Percentiles rank a stretch among this genome's conserved stretches.
Evolutionary conservation across 352 stramenopile species (phyloP).

Genomic region (Phytophthora fragariaefolia): DNA sequence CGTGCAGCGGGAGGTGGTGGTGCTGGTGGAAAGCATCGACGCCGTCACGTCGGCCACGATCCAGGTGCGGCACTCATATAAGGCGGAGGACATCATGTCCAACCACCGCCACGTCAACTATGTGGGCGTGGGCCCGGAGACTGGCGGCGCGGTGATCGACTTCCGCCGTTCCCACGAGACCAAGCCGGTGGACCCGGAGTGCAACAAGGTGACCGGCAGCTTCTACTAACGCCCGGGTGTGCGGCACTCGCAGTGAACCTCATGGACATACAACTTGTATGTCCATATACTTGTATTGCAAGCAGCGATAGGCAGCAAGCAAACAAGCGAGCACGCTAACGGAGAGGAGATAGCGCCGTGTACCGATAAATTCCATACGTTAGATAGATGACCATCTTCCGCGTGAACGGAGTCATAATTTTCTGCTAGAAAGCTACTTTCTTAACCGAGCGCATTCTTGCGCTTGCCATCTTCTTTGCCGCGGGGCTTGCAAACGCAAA

Average conservation of each 20-base stretch:
- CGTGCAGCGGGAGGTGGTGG: slow-evolving; percentile 95
- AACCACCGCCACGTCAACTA: slow-evolving; percentile 94
- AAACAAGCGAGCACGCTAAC: neutral
- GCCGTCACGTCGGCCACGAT: slow-evolving; percentile 94
- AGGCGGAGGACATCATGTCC: slow-evolving; percentile 91
- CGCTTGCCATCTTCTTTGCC: too few relatives aligned
- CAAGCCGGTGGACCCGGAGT: slow-evolving; percentile 54
- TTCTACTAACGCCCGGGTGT: slow-evolving; percentile 48
- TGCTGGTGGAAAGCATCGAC: slow-evolving; percentile 96
- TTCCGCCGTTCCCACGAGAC: slow-evolving; percentile 91
- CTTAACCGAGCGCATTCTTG: too few relatives aligned
- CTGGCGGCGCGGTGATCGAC: slow-evolving; percentile 87
- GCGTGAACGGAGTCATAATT: neutral
- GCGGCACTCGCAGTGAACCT: neutral
- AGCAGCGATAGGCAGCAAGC: too few relatives aligned
- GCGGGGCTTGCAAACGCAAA: too few relatives aligned
- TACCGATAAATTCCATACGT: slow-evolving; percentile 31
- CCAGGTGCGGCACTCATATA: slow-evolving; percentile 97
- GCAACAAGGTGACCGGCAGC: slow-evolving; percentile 61
- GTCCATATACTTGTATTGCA: too few relatives aligned
- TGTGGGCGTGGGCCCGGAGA: slow-evolving; percentile 78
- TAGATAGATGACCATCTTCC: slow-evolving; percentile 22
- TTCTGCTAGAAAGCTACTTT: too few relatives aligned
- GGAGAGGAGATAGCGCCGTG: slow-evolving; percentile 8
- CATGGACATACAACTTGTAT: too few relatives aligned